Evolutionary conservation across 139 green algal species (phyloP).

Genomic region (Coccomyxa sp.): DNA sequence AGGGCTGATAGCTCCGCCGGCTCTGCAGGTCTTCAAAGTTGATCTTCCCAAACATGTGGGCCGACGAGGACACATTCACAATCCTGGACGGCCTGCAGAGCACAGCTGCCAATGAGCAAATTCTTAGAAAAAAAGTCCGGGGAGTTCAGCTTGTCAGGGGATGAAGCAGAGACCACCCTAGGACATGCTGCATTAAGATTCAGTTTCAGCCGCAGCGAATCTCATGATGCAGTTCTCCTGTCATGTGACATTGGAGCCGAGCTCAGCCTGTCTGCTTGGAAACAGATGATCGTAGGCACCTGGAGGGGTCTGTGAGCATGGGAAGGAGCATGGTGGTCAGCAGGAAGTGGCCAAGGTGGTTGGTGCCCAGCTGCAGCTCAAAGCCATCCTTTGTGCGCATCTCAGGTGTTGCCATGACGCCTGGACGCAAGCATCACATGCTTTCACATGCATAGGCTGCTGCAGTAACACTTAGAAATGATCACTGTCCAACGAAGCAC

Average conservation of each 20-base stretch:
- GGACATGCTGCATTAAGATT: no score
- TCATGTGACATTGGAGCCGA: no score
- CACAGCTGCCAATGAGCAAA: neutral
- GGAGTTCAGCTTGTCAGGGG: no score
- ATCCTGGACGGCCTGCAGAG: slow-evolving; percentile 43
- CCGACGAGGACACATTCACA: slow-evolving; percentile 74
- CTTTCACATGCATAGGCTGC: neutral
- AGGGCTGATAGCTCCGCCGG: slow-evolving; percentile 39
- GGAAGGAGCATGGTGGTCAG: slow-evolving; percentile 68
- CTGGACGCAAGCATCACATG: slow-evolving; percentile 10
- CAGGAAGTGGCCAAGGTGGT: slow-evolving; percentile 76
- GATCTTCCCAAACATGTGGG: slow-evolving; percentile 70
- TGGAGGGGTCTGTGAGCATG: slow-evolving; percentile 36
- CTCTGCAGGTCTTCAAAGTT: slow-evolving; percentile 71
- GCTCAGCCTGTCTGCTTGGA: no score
- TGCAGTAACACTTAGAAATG: no score
- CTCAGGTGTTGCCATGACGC: slow-evolving; percentile 73
- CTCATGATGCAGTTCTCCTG: no score
- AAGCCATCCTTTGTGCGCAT: slow-evolving; percentile 68
- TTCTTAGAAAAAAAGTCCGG: neutral
- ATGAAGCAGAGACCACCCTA: no score
- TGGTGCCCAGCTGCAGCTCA: slow-evolving; percentile 64
- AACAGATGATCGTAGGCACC: slow-evolving; percentile 14
- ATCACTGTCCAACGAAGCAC: neutral
- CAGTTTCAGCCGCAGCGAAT: no score